Evolutionary conservation across 176 grass and related monocot genomes (phyloP).

Genomic region (Paspalum notatum): DNA sequence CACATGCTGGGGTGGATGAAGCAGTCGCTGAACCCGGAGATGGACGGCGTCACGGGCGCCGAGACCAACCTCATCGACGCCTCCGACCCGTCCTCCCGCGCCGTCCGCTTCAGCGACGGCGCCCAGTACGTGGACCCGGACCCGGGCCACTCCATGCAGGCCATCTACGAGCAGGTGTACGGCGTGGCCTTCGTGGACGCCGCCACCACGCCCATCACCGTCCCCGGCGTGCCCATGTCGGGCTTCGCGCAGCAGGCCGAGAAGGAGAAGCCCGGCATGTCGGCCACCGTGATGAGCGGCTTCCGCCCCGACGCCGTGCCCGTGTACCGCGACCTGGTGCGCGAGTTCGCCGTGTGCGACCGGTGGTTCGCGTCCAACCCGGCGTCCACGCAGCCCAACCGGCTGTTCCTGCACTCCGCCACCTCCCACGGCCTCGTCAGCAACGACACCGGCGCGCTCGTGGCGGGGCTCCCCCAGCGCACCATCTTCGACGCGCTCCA

Average conservation of each 20-base stretch:
- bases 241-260: conserved; percentile 90
- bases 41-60: conserved; percentile 59
- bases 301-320: conserved; percentile 71
- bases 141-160: conserved; percentile 86
- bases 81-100: conserved; percentile 36
- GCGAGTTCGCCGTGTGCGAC: conserved; percentile 73
- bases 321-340: conserved; percentile 70
- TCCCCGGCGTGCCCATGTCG: conserved; percentile 50
- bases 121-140: conserved; percentile 87
- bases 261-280: conserved; percentile 65
- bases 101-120: conserved; percentile 48
- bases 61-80: conserved; percentile 63
- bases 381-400: conserved; percentile 90
- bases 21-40: conserved; percentile 57
- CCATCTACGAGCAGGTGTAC: conserved; percentile 92
- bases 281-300: conserved; percentile 75
- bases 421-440: conserved; percentile 77
- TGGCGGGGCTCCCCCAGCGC: conserved; percentile 59
- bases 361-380: conserved; percentile 81
- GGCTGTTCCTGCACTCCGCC: conserved; percentile 72
- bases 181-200: conserved; percentile 59
- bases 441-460: conserved; percentile 55
- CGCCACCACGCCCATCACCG: conserved; percentile 57
- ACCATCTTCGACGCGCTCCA: conserved; percentile 88
- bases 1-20: conserved; percentile 90